Conservation (phyloP, 2,329 filamentous ascomycete genomes). For the Ceratocystis papillata region DNA sequence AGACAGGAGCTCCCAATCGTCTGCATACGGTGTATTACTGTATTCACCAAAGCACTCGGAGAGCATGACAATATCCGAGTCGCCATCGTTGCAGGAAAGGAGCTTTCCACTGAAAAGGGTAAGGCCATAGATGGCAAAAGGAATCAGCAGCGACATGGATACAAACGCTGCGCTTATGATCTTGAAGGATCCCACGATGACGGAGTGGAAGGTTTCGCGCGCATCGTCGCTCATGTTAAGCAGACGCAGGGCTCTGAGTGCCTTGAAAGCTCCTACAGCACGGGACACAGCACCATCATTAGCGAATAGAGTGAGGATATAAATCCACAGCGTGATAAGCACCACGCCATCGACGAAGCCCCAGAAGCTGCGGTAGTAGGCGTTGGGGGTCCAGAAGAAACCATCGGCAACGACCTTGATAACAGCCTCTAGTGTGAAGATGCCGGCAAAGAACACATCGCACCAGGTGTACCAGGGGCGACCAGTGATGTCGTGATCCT, state of each 20-base stretch:
- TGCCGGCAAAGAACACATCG: slow-evolving; percentile 74
- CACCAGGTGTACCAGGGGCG: slow-evolving; percentile 80
- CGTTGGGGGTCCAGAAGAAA: slow-evolving; percentile 92
- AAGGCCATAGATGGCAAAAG: slow-evolving; percentile 90
- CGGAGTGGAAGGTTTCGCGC: slow-evolving; percentile 91
- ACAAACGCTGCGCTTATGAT: slow-evolving; percentile 88
- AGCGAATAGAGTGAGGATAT: slow-evolving; percentile 70
- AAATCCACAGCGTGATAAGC: slow-evolving; percentile 88
- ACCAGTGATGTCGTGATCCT: slow-evolving; percentile 36
- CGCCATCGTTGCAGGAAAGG: slow-evolving; percentile 58
- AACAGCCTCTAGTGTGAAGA: slow-evolving; percentile 75
- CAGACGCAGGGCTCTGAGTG: slow-evolving; percentile 76
- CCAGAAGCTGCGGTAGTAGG: slow-evolving; percentile 93
- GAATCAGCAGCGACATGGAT: slow-evolving; percentile 84
- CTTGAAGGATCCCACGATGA: slow-evolving; percentile 90
- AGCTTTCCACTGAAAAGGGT: slow-evolving; percentile 85
- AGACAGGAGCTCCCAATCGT: slow-evolving; percentile 66
- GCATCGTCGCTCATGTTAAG: slow-evolving; percentile 95
- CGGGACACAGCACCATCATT: slow-evolving; percentile 77
- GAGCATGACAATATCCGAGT: slow-evolving; percentile 45
- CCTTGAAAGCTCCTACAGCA: slow-evolving; percentile 93
- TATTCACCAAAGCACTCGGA: slow-evolving; percentile 78
- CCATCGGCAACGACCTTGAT: slow-evolving; percentile 95
- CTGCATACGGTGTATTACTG: slow-evolving; percentile 59
- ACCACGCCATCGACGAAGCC: slow-evolving; percentile 91